Evolutionary conservation across 257 asterid species (phyloP), one percentile per base, ranked within the genome.

Genomic region (Galeopsis tetrahit): DNA sequence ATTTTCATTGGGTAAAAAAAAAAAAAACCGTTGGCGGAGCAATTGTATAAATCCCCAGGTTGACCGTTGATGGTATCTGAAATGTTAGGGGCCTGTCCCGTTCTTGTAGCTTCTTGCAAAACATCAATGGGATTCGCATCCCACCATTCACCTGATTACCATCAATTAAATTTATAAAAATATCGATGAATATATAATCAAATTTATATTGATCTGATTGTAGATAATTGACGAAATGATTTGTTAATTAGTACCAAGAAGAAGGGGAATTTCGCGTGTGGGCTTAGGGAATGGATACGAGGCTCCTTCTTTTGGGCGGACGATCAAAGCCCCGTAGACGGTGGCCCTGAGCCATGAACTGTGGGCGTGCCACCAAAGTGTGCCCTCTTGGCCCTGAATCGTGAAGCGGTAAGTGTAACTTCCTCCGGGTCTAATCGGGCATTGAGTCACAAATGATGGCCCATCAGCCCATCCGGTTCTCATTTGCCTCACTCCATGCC

Each of bases 311-410:
- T 62, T 85, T 5, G 98, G 98, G 49, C 73, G 93, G 64, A 92
- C 85, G 72, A 92, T 70, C 3, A 92, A 17, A 36, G 90, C 98
- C 2, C 98, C 98, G 10, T 92, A 92, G 63, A 90, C 96, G 0
- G 97, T 92, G 73, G 98, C 98, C 53, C 98, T 78, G 63, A 92
- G 92, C 98, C 98, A 92, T 1, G 98, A 92, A 78, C 98, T 92
- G 75, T 92, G 98, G 35, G 98, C 98, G 62, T 92, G 98, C 98
- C 98, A 92, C 98, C 98, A 92, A 0, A 92, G 87, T 0, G 98
- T 92, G 32, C 98, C 98, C 83, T 88, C 96, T 35, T 92, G 98
- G n/a, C 91, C 98, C 80, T 85, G 84, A 35, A 92, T 90, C 0
- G 91, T 86, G 73, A 92, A 92, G 3, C 96, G 78, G 76, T 92